Percentiles rank a stretch among this genome's conserved stretches.
Conservation (phyloP, 2,329 filamentous ascomycete genomes). For the Ceratocystis alfenasii region DNA sequence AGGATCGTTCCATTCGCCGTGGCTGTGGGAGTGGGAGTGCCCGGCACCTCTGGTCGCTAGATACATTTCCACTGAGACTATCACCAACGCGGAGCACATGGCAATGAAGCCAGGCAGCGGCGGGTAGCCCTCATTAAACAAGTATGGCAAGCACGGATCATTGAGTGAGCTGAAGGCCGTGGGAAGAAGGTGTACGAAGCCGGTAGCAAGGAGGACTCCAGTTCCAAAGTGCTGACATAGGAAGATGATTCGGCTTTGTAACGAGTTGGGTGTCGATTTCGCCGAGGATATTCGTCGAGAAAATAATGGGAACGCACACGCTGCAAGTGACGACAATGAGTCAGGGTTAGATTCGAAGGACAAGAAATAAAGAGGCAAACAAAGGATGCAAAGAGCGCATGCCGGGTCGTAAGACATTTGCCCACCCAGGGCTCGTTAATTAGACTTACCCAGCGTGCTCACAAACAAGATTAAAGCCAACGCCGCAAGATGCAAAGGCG, state of each 20-base stretch:
- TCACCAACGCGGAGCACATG: conserved; percentile 69
- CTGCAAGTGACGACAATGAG: conserved; percentile 28
- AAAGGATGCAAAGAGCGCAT: background rate
- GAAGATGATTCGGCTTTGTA: conserved; percentile 49
- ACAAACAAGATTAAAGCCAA: conserved; percentile 52
- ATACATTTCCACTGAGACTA: conserved; percentile 80
- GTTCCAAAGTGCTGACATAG: conserved; percentile 66
- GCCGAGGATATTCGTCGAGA: conserved; percentile 39
- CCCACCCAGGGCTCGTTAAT: background rate
- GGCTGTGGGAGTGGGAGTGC: conserved; percentile 47
- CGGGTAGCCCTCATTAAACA: conserved; percentile 68
- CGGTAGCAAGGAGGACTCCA: conserved; percentile 73
- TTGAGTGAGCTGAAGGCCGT: conserved; percentile 56
- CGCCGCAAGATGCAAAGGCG: conserved; percentile 53
- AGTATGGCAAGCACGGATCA: conserved; percentile 59
- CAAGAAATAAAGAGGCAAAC: conserved; percentile 5
- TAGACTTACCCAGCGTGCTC: conserved; percentile 42
- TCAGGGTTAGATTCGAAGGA: background rate
- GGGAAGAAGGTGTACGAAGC: conserved; percentile 65
- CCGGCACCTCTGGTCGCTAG: conserved; percentile 60
- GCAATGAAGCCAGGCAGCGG: conserved; percentile 72
- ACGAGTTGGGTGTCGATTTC: conserved; percentile 11
- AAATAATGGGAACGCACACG: conserved; percentile 55
- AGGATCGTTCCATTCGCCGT: conserved; percentile 38
- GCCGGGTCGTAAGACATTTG: background rate